Base-by-base conservation (phyloP, 202 grass and related monocot species). In the Hordeum pubiflorum region DNA sequence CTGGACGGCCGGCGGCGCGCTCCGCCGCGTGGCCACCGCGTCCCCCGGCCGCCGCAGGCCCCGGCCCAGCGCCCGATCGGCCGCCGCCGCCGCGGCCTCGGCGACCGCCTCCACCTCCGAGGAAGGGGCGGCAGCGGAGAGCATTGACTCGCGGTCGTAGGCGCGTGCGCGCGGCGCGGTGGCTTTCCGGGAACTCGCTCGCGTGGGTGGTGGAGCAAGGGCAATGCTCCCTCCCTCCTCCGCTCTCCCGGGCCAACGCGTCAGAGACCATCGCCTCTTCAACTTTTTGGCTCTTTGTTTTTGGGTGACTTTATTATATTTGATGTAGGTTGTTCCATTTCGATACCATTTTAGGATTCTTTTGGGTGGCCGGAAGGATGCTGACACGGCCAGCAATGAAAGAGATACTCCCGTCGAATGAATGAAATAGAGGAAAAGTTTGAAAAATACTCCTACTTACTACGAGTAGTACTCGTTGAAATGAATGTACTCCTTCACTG, bases 1-100 rank as follows among this genome's bases (percentile, higher is more conserved):
- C 86, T 97, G 91, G 94, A 97, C 94, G 58, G 94, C 91, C 33
- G 91, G 91, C 69, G 94, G 94, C 79, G 85, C 89, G 58, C 89
- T 97, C 78, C 91, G 94, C 58, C 89, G 91, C 74, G 87, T 97
- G 21, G 74, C 88, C 18, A 75, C 93, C 24, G 94, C 86, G 7
- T 86, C 89, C 26, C 85, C 91, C 0, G 84, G 83, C 10, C 87
- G 94, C 41, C 86, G 93, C 61, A 80, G 75, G 68, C 86, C 83
- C 5, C 88, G 91, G 22, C 69, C 88, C 9, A 55, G 22, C 60
- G 82, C 82, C 46, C 84, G 73, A 58, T 85, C 77, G 72, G 59
- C 5, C 71, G 61, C 68, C 17, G 89, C 68, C 17, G 89, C 71
- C 1, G 23, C 74, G 7, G 20, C 84, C 38, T 8, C 79, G 1